Evolutionary conservation across 2,329 filamentous ascomycete genomes (phyloP).

Genomic region (Pyrenochaeta sp.): DNA sequence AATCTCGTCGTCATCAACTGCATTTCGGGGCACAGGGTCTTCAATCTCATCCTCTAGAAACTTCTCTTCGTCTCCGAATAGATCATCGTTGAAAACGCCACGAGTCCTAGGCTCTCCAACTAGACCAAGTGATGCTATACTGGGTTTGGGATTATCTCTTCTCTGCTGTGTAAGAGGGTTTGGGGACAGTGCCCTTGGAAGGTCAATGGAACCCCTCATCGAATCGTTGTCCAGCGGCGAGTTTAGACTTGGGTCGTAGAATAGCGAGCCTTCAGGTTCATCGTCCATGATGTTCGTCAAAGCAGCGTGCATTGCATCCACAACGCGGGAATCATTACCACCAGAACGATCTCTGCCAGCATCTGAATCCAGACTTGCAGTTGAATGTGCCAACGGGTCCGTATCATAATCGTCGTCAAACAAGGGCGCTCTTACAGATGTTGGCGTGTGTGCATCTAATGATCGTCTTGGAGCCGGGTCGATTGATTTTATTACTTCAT

Average conservation of each 20-base stretch:
- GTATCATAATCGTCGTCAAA: slow-evolving; percentile 84
- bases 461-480: slow-evolving; percentile 67
- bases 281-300: slow-evolving; percentile 92
- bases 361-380: slow-evolving; percentile 80
- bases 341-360: slow-evolving; percentile 47
- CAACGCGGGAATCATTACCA: slow-evolving; percentile 76
- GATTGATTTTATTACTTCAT: slow-evolving; percentile 55
- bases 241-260: slow-evolving; percentile 63
- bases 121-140: slow-evolving; percentile 87
- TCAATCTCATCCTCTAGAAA: slow-evolving; percentile 87
- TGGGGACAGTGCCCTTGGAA: slow-evolving; percentile 54
- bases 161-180: slow-evolving; percentile 38
- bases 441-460: slow-evolving; percentile 68
- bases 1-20: slow-evolving; percentile 79
- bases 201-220: slow-evolving; percentile 68
- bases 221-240: slow-evolving; percentile 68
- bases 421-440: slow-evolving; percentile 60
- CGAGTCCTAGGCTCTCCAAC: slow-evolving; percentile 87
- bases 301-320: slow-evolving; percentile 91
- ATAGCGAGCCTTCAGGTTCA: slow-evolving; percentile 72
- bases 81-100: slow-evolving; percentile 91
- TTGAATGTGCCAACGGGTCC: slow-evolving; percentile 77
- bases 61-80: slow-evolving; percentile 90
- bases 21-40: slow-evolving; percentile 67
- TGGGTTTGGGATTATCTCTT: slow-evolving; percentile 72